phyloP scores from a whole-genome alignment of 768 basidiomycete genomes.

The Trametes elegans region DNA sequence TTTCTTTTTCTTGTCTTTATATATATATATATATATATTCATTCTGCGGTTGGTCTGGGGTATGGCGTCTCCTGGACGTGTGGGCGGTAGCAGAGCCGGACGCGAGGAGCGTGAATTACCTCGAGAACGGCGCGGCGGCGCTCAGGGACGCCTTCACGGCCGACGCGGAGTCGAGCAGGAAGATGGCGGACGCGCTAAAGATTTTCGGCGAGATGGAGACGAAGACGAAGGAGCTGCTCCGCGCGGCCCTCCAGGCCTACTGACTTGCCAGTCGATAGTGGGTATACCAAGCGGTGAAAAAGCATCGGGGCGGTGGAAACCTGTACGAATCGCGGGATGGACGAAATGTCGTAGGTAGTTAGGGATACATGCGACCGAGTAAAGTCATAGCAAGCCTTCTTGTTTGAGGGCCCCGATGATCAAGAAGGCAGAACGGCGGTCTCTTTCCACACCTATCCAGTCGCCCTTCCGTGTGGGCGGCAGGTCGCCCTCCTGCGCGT shows the following conservation, averaged over 20 bases:
- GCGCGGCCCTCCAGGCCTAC: slow-evolving; percentile 18
- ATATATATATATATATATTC: too few species aligned
- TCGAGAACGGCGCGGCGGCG: slow-evolving; percentile 34
- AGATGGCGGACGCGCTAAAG: slow-evolving; percentile 43
- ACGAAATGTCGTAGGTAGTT: too few species aligned
- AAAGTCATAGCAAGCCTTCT: slow-evolving; percentile 58
- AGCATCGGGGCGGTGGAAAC: too few species aligned
- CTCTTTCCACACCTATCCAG: slow-evolving; percentile 78
- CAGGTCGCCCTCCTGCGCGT: slow-evolving; percentile 55
- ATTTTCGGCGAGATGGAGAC: slow-evolving; percentile 44
- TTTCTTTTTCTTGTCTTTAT: too few species aligned
- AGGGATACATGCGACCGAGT: neutral
- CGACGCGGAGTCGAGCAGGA: slow-evolving; percentile 41
- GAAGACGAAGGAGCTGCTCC: slow-evolving; percentile 36
- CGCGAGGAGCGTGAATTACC: slow-evolving; percentile 31
- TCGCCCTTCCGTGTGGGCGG: slow-evolving; percentile 53
- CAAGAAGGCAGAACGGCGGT: slow-evolving; percentile 74
- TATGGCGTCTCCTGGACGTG: too few species aligned
- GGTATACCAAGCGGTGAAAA: too few species aligned
- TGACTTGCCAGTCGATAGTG: neutral
- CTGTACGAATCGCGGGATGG: too few species aligned
- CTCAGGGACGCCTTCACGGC: slow-evolving; percentile 36
- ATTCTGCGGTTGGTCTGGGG: too few species aligned
- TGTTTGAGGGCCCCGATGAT: slow-evolving; percentile 75
- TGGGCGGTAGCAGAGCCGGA: neutral